Evolutionary conservation across 768 basidiomycete species (phyloP), one percentile per base, ranked within the genome.

Genomic region (Chlorophyllum brunneum): DNA sequence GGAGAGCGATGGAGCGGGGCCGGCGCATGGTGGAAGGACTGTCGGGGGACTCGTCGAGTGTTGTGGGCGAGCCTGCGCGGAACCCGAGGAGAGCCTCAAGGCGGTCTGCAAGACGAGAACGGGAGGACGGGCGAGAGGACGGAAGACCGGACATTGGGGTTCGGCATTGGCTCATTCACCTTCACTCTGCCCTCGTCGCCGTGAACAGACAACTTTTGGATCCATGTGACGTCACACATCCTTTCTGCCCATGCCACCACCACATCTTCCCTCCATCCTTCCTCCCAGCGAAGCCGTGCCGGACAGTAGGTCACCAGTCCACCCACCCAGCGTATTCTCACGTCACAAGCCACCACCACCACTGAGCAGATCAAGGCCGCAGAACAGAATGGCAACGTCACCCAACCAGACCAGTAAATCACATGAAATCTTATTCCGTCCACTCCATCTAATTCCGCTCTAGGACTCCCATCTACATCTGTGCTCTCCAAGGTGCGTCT

Each of bases 401-500:
- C 88, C 0, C 76, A 75, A 23, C 85, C 88, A 9, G 60, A 75
- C 45, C 80, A 86, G 88, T 89, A 61, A 45, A 83, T 72, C 15
- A n/a, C 5, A 16, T 30, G 6, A 16, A 16, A n/a, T 13, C 50
- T 38, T 8, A 20, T 42, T 23, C 16, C 16, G 34, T 48, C 11
- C 24, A 6, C 6, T 15, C 29, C 33, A 16, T 20, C 29, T 36
- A 13, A 26, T 24, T n/a, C 29, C 24, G 36, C 43, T 20, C 46
- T 36, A 91, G 89, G 56, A 90, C 88, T 2, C 82, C 87, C 0
- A 86, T 92, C n/a, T 88, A 80, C 63, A 89, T 92, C 51, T 92
- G 89, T 59, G 83, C 75, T 3, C 70, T 86, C 30, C 67, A 77
- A 59, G 76, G 85, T 84, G 65, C 37, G 65, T 61, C 27, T 29